Evolutionary conservation across 164 flowering plant species (phyloP), one percentile per base, ranked within the genome.

Genomic region (Kalanchoe fedtschenkoi): DNA sequence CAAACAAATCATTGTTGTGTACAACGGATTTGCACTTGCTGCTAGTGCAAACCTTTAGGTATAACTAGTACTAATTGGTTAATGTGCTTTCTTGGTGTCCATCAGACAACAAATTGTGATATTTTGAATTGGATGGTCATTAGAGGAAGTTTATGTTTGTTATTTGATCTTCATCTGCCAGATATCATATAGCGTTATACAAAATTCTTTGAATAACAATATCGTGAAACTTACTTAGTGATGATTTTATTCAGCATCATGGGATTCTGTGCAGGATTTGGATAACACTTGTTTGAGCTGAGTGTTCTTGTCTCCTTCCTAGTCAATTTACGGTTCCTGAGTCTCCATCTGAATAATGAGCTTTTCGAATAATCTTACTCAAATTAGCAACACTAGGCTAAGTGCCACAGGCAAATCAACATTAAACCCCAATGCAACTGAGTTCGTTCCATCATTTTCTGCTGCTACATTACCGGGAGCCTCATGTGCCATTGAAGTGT

Each of bases 391-490:
- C 55, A 46, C 75, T 24, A 85, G 78, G 62, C 80, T 78, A 46
- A 70, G 34, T 62, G 26, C 68, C 32, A 2, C 66, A 6, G 72
- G 62, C 68, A 87, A 79, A 76, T 62, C 62, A 34, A 77, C 87
- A 21, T 79, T 95, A 68, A 95, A 95, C 73, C 97, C 99, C 34
- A 76, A 95, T 84, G 99, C 99, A 51, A 89, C 91, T 60, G 99
- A 86, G 71, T 95, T 95, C 66, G 68, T 95, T 72, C 99, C 99
- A 7, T 80, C 60, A 86, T 88, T 62, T 72, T 90, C 68, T 70
- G 83, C 8, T 28, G 85, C 19, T 17, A 84, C 62, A 83, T 78
- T 62, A 76, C 72, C 66, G 60, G 74, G 33, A 73, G 70, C 64
- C 56, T 62, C 42, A 58, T 70, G 33, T 79, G 80, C 54, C 24